These are phyloP conservation scores for Candida tunisiensis DNA, from an alignment of 1,139 yeast species.

Conservation along the genomic window DNA sequence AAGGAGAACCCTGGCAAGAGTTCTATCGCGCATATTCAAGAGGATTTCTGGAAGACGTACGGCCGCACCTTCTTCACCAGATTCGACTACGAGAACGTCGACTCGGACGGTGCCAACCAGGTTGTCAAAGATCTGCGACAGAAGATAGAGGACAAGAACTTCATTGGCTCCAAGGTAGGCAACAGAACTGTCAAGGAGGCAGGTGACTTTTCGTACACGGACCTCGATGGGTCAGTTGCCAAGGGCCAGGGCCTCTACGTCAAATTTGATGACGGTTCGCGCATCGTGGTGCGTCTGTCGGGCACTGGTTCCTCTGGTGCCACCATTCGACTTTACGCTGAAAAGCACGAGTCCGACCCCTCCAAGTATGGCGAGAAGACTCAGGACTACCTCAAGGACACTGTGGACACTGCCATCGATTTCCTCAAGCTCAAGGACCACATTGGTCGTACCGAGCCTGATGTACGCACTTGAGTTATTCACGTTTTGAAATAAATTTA, in stretches of 20 bases:
- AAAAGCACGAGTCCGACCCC: conserved; percentile 55
- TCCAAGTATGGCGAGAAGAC: conserved; percentile 35
- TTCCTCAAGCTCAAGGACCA: conserved; percentile 58
- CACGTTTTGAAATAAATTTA: no score
- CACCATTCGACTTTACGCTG: conserved; percentile 84
- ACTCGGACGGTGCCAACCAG: conserved; percentile 56
- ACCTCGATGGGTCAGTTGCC: conserved; percentile 85
- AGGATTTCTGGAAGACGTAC: conserved; percentile 76
- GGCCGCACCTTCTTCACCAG: conserved; percentile 98
- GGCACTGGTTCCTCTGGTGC: conserved; percentile 99
- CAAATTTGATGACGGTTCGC: conserved; percentile 64
- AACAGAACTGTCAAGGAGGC: conserved; percentile 48
- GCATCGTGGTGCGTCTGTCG: conserved; percentile 80
- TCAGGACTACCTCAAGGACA: conserved; percentile 50
- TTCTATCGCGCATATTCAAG: conserved; percentile 66
- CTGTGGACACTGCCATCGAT: conserved; percentile 44
- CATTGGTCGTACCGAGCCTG: conserved; percentile 76
- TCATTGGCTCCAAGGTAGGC: conserved; percentile 30
- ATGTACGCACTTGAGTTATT: conserved; percentile 64
- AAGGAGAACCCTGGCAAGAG: conserved; percentile 33
- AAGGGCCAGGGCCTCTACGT: conserved; percentile 83
- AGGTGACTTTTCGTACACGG: conserved; percentile 85
- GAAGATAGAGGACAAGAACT: conserved; percentile 26
- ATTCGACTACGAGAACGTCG: conserved; percentile 81
- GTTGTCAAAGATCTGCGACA: conserved; percentile 42